Evolutionary conservation across 2,329 filamentous ascomycete species (phyloP).

Genomic region (Penicillium psychrosexuale): DNA sequence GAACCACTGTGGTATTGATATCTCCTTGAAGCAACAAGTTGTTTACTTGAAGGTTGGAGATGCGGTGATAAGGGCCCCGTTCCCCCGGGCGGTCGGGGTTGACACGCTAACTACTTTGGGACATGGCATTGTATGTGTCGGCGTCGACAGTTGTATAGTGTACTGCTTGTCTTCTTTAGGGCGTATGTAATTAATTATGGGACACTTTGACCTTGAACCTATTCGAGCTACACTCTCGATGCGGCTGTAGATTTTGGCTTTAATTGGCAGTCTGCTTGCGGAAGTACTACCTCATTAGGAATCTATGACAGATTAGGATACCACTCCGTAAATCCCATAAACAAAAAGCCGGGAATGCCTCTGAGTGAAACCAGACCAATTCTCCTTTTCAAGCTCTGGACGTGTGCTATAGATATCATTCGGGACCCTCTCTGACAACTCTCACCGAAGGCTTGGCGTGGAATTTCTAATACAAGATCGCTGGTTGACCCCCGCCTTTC

Average conservation of each 20-base stretch:
- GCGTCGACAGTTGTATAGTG: not conserved
- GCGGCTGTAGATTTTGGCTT: not conserved
- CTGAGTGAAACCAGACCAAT: not conserved
- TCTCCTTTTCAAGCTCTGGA: not conserved
- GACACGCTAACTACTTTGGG: constrained; percentile 8
- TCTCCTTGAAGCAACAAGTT: not conserved
- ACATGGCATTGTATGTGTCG: not conserved
- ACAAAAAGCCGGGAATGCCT: not conserved
- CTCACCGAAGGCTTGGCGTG: constrained; percentile 27
- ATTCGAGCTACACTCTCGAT: not conserved
- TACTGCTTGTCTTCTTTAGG: not conserved
- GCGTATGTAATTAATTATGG: not conserved
- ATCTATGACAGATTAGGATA: not conserved
- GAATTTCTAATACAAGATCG: constrained; percentile 20
- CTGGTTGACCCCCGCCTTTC: constrained; percentile 13
- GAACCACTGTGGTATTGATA: not conserved
- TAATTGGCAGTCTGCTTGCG: not conserved
- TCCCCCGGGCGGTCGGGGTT: constrained; percentile 7
- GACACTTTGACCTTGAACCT: fast-evolving
- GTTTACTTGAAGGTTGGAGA: constrained; percentile 7
- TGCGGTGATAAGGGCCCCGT: constrained; percentile 4
- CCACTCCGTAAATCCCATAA: not conserved
- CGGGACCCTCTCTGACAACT: not conserved
- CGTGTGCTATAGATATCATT: not conserved
- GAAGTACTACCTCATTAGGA: not conserved